phyloP scores from a whole-genome alignment of 805 yeast genomes.

The Spathaspora arborariae region DNA sequence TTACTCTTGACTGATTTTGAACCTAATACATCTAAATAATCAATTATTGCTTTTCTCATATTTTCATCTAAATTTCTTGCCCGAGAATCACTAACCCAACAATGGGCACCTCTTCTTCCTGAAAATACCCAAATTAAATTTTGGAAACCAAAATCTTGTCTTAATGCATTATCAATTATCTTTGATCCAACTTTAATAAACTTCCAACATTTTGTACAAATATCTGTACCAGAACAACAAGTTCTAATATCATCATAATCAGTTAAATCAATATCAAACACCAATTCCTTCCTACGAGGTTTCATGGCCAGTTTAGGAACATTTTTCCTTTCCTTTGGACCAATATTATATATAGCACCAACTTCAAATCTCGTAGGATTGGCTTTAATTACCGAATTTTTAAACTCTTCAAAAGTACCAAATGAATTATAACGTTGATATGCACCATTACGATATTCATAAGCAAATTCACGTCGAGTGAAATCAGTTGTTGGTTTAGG shows the following conservation, averaged over 20 bases:
- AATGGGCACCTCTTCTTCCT: slow-evolving; percentile 98
- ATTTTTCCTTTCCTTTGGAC: slow-evolving; percentile 81
- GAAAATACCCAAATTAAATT: slow-evolving; percentile 93
- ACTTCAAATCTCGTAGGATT: slow-evolving; percentile 91
- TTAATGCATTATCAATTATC: slow-evolving; percentile 65
- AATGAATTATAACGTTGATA: slow-evolving; percentile 88
- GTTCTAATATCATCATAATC: slow-evolving; percentile 94
- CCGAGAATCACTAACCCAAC: slow-evolving; percentile 89
- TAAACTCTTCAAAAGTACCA: slow-evolving; percentile 63
- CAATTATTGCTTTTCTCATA: slow-evolving; percentile 73
- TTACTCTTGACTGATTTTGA: slow-evolving; percentile 33
- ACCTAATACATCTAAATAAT: slow-evolving; percentile 73
- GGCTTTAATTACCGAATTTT: slow-evolving; percentile 64
- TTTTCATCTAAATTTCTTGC: slow-evolving; percentile 74
- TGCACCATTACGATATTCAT: slow-evolving; percentile 81
- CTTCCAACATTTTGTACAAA: slow-evolving; percentile 90
- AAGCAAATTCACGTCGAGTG: slow-evolving; percentile 89
- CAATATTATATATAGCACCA: slow-evolving; percentile 86
- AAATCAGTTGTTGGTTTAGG: slow-evolving; percentile 72
- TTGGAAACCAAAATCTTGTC: slow-evolving; percentile 85
- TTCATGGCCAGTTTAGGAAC: slow-evolving; percentile 73
- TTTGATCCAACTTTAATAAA: slow-evolving; percentile 82
- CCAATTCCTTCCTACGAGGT: slow-evolving; percentile 82
- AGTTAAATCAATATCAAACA: slow-evolving; percentile 95
- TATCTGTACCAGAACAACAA: slow-evolving; percentile 82